A percentile compares a stretch with the other conserved stretches of the same genome.
phyloP scores from a whole-genome alignment of 2,329 filamentous ascomycete genomes.

The Alternaria atra region DNA sequence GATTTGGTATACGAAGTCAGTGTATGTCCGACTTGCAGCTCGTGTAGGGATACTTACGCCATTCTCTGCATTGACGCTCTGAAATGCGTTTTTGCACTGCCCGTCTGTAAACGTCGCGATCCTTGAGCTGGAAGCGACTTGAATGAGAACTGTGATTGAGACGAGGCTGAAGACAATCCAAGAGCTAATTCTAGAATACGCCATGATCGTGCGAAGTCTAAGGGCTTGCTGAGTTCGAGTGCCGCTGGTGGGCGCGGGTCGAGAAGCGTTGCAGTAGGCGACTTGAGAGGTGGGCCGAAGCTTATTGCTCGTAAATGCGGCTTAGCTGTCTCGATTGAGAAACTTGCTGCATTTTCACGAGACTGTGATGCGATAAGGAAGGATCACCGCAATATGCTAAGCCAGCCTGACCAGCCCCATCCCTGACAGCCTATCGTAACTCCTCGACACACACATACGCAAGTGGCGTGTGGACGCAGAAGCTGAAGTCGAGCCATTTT shows the following conservation, averaged over 20 bases:
- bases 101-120: slow-evolving; percentile 8
- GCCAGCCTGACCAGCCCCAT: slow-evolving; percentile 1
- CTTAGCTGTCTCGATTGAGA: neutral
- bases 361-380: neutral
- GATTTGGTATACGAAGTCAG: neutral
- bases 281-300: neutral
- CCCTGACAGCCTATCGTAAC: neutral
- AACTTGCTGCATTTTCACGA: neutral
- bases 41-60: neutral
- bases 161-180: neutral
- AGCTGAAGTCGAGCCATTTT: neutral
- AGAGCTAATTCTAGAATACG: neutral
- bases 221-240: neutral
- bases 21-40: neutral
- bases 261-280: neutral
- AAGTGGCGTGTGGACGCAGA: neutral
- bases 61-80: slow-evolving; percentile 9
- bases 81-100: slow-evolving; percentile 2
- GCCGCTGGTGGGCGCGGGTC: neutral
- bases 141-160: neutral
- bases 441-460: neutral
- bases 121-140: neutral
- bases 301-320: slow-evolving; percentile 6
- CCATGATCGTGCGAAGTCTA: neutral
- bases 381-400: neutral